Evolutionary conservation across 202 grass and related monocot genomes (phyloP), one percentile per base, ranked within the genome.

Genomic region (Cymbopogon flexuosus): DNA sequence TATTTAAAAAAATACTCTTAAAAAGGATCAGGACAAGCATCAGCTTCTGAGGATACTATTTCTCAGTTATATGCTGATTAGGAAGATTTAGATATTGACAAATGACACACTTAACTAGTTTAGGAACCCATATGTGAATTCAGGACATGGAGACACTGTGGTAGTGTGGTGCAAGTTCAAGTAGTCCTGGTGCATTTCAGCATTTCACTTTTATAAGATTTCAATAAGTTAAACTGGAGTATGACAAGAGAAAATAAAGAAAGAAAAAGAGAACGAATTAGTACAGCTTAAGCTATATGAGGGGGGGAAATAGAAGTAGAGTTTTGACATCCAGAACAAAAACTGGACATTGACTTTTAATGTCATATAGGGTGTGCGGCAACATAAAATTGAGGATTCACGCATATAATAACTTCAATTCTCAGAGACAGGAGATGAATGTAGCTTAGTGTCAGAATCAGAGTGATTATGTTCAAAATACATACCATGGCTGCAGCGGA

Each of bases 401-500:
- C 15, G 42, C 36, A 58, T 46, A 57, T 22, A 64, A 42, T 24
- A 34, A 57, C 12, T 34, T 42, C 16, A 75, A 7, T 52, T 52
- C 23, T 62, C 22, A 13, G 39, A 62, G 27, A 60, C 1, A 79
- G 18, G 27, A 7, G 8, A 36, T 58, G 41, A 29, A 42, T 62
- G 2, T 5, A 77, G 33, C 59, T 81, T 68, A 77, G 22, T 59
- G 57, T 65, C 19, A 24, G 59, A 82, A 8, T 60, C n/a, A 31
- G 43, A 16, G 24, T n/a, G 47, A 82, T 66, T 24, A 75, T 19
- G 23, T 34, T 30, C 42, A 65, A 83, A 88, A 86, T 46, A 79
- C 83, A 90, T 93, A 99, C 96, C 96, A 87, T 99, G 90, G 87
- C 96, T 99, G 88, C 96, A 99, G 35, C 85, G 88, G 77, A 99